These are phyloP conservation scores for Coccinonectria pachysandricola DNA, from an alignment of 2,329 filamentous ascomycete genomes.

Conservation along the genomic window DNA sequence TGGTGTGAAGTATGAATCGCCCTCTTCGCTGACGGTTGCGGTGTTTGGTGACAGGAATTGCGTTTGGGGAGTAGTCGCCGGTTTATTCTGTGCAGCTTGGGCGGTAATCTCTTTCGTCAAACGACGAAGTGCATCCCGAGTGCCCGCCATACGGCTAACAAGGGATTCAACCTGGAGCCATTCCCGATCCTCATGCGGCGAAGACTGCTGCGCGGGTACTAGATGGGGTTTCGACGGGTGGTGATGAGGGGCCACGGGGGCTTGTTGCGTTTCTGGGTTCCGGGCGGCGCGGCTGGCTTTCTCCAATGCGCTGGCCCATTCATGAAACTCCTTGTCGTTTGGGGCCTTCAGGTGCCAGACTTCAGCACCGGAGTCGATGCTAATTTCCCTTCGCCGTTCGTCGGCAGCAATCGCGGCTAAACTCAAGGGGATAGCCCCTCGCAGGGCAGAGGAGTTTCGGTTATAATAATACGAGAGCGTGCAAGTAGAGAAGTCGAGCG, in stretches of 20 bases:
- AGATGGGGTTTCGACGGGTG: conserved; percentile 19
- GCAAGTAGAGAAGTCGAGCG: conserved; percentile 85
- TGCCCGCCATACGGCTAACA: conserved; percentile 76
- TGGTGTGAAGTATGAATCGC: conserved; percentile 45
- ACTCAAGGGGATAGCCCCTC: conserved; percentile 85
- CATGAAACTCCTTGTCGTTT: conserved; percentile 74
- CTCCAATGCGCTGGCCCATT: conserved; percentile 81
- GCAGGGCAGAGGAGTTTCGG: conserved; percentile 80
- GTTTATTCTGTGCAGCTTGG: conserved; percentile 38
- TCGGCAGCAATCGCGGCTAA: conserved; percentile 86
- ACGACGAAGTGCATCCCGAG: conserved; percentile 76
- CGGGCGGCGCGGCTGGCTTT: conserved; percentile 61
- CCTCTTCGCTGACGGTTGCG: conserved; percentile 36
- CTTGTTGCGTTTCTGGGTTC: conserved; percentile 33
- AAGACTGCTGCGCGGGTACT: conserved; percentile 22
- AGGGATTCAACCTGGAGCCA: conserved; percentile 82
- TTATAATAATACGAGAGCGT: conserved; percentile 96
- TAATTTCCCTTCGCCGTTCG: conserved; percentile 81
- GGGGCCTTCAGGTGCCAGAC: conserved; percentile 87
- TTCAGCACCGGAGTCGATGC: conserved; percentile 92
- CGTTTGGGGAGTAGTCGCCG: conserved; percentile 12
- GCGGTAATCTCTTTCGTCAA: conserved; percentile 76
- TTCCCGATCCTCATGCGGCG: conserved; percentile 59
- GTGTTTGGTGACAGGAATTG: conserved; percentile 32
- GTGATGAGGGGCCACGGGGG: conserved; percentile 16